These are phyloP conservation scores for Trichosanthes truncata DNA, from an alignment of 306 rosid genomes.

Conservation along the genomic window DNA sequence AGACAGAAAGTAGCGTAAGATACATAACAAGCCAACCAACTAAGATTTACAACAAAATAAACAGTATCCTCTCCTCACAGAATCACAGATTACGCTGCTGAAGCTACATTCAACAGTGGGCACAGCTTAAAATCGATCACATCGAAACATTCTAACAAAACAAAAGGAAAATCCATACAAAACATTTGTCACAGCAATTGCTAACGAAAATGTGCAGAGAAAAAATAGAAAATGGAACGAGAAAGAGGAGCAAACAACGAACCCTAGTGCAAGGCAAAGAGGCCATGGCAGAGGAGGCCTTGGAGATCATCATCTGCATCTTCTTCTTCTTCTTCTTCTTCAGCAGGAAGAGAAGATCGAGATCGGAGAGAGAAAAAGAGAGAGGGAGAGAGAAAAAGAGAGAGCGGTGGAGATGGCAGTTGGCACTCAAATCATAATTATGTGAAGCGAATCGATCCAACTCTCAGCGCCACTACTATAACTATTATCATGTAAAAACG, in stretches of 20 bases:
- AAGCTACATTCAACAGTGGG: background rate
- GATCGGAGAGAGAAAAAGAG: background rate
- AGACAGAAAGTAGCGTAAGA: background rate
- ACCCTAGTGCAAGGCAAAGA: slow-evolving; percentile 56
- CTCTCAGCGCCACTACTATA: background rate
- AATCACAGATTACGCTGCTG: background rate
- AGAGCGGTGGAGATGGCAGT: background rate
- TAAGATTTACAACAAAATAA: background rate
- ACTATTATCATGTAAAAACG: background rate
- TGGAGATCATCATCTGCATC: slow-evolving; percentile 61
- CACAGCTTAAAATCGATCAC: background rate
- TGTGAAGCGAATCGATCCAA: slow-evolving; percentile 4
- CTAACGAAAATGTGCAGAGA: background rate
- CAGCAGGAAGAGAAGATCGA: background rate
- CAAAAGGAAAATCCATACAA: background rate
- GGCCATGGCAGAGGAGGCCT: slow-evolving; percentile 56
- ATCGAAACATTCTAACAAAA: background rate
- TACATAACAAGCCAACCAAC: background rate
- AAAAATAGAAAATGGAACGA: background rate
- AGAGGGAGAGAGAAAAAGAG: background rate
- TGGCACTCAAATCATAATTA: slow-evolving; percentile 3
- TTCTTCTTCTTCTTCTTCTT: background rate
- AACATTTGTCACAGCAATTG: background rate
- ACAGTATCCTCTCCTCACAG: too few relatives aligned
- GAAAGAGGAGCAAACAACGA: background rate